Conservation (phyloP, 2,329 filamentous ascomycete species). For the Furcasterigmium furcatum region DNA sequence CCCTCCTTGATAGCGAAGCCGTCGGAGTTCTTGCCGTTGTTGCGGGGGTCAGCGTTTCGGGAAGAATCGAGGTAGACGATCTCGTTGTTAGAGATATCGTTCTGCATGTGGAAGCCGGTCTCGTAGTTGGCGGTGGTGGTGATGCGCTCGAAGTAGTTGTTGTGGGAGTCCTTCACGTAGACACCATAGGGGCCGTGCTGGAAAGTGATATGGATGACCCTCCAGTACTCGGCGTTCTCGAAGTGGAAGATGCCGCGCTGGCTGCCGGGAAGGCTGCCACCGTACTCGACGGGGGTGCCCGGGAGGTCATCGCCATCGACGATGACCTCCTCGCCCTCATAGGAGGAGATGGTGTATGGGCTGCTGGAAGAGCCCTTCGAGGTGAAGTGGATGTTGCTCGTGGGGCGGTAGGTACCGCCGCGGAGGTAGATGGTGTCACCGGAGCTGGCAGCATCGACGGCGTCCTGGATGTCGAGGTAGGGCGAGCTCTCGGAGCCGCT, state of each 20-base stretch:
- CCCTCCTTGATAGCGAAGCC: conserved; percentile 41
- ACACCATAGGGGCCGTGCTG: conserved; percentile 31
- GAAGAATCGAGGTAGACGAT: conserved; percentile 33
- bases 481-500: conserved; percentile 34
- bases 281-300: conserved; percentile 37
- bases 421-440: conserved; percentile 34
- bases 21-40: conserved; percentile 42
- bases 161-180: conserved; percentile 27
- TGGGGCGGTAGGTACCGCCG: conserved; percentile 34
- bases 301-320: conserved; percentile 38
- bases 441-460: conserved; percentile 38
- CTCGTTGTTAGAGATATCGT: conserved; percentile 20
- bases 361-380: conserved; percentile 34
- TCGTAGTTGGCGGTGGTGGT: conserved; percentile 33
- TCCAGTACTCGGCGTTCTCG: conserved; percentile 23
- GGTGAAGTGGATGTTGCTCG: conserved; percentile 43
- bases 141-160: conserved; percentile 30
- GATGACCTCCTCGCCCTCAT: conserved; percentile 37
- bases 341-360: conserved; percentile 38
- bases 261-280: conserved; percentile 29
- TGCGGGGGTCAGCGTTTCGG: conserved; percentile 35
- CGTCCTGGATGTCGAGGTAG: conserved; percentile 41
- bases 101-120: conserved; percentile 29
- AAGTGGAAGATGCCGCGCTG: conserved; percentile 45
- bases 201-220: conserved; percentile 33